phyloP scores from a whole-genome alignment of 2,329 filamentous ascomycete genomes.

The Ophiocordyceps camponoti-floridani region DNA sequence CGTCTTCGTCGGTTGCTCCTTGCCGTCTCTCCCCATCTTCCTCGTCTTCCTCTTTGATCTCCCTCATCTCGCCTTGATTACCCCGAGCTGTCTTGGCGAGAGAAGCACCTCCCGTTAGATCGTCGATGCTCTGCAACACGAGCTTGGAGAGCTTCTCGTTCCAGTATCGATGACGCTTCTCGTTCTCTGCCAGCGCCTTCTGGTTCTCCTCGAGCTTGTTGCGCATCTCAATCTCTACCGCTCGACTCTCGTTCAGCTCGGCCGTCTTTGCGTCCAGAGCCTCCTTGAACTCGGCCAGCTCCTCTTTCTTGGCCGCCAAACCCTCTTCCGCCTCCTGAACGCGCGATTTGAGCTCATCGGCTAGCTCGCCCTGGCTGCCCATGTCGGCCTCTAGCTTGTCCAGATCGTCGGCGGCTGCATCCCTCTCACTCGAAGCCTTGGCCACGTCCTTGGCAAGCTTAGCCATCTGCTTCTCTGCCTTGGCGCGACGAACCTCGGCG shows the following conservation, averaged over 20 bases:
- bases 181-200: conserved; percentile 72
- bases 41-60: neutral
- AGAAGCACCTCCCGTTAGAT: conserved; percentile 28
- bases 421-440: conserved; percentile 65
- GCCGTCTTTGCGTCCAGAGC: conserved; percentile 74
- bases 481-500: conserved; percentile 74
- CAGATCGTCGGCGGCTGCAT: conserved; percentile 51
- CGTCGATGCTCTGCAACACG: conserved; percentile 60
- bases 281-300: conserved; percentile 60
- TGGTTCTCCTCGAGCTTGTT: conserved; percentile 96
- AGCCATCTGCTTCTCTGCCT: conserved; percentile 77
- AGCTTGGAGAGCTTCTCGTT: conserved; percentile 79
- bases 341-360: conserved; percentile 51
- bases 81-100: conserved; percentile 4
- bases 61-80: too few species aligned
- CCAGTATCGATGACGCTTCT: conserved; percentile 73
- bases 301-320: conserved; percentile 61
- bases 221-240: conserved; percentile 90
- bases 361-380: conserved; percentile 55
- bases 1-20: conserved; percentile 11
- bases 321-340: conserved; percentile 72
- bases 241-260: conserved; percentile 77
- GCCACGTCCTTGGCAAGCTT: conserved; percentile 75
- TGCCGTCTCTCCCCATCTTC: conserved; percentile 3
- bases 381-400: conserved; percentile 67